Conservation (phyloP, 2,329 filamentous ascomycete species). For the Epicoccum sorghinum region DNA sequence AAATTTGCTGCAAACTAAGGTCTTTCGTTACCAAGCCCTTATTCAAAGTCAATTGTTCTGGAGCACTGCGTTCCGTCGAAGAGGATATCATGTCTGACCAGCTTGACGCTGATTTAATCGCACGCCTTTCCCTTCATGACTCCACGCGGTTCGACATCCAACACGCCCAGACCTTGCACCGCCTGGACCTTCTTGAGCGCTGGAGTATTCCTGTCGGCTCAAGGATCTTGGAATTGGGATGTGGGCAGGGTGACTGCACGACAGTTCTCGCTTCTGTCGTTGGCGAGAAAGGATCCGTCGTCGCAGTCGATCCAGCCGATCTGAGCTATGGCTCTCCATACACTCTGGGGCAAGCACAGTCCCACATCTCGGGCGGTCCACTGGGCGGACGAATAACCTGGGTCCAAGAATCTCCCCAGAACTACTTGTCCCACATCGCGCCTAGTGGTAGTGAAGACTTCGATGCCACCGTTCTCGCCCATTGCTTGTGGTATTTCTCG, state of each 20-base stretch:
- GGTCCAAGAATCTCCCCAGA: constrained; percentile 47
- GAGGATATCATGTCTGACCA: constrained; percentile 17
- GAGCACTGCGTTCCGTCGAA: too few species aligned
- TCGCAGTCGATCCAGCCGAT: constrained; percentile 61
- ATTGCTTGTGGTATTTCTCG: constrained; percentile 63
- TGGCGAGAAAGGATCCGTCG: constrained; percentile 48
- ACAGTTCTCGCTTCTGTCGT: constrained; percentile 59
- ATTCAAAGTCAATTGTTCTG: too few species aligned
- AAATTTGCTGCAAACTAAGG: too few species aligned
- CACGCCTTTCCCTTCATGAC: constrained; percentile 27
- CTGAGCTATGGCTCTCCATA: constrained; percentile 58
- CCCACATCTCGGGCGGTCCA: constrained; percentile 49
- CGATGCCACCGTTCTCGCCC: constrained; percentile 57
- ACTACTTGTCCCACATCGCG: constrained; percentile 24
- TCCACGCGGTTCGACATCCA: constrained; percentile 24
- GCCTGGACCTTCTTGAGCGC: constrained; percentile 27
- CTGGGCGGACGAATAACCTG: constrained; percentile 55
- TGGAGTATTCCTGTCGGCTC: constrained; percentile 40
- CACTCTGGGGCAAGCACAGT: constrained; percentile 58
- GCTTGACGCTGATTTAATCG: constrained; percentile 20
- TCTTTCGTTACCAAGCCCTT: too few species aligned
- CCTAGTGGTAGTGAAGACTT: constrained; percentile 33
- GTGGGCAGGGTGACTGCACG: constrained; percentile 65
- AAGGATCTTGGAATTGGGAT: constrained; percentile 63
- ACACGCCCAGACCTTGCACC: constrained; percentile 30